phyloP scores from a whole-genome alignment of 2,329 filamentous ascomycete genomes.

The Colletotrichum aenigma region DNA sequence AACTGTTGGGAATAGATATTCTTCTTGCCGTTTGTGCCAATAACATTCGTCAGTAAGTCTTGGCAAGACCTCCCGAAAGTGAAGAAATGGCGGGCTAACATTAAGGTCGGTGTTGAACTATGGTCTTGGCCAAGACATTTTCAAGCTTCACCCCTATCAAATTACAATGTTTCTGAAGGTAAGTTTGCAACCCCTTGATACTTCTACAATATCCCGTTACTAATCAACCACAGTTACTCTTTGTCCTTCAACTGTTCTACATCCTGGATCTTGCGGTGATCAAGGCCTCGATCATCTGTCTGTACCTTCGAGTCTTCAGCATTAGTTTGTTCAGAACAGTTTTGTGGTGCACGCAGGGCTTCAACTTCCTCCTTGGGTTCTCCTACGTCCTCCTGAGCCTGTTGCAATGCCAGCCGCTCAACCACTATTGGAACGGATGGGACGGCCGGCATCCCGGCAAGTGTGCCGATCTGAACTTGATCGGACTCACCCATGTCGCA shows the following conservation, averaged over 20 bases:
- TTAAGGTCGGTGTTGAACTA: background rate
- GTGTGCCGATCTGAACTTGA: background rate
- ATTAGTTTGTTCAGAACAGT: background rate
- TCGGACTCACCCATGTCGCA: background rate
- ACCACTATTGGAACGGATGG: background rate
- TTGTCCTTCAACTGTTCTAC: background rate
- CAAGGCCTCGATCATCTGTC: background rate
- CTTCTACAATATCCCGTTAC: fast-evolving
- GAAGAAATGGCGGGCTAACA: background rate
- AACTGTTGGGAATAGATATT: background rate
- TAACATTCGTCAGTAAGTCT: background rate
- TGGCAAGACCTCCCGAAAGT: fast-evolving
- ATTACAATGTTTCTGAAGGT: background rate
- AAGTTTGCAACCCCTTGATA: background rate
- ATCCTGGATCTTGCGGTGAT: background rate
- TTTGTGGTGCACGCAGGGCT: background rate
- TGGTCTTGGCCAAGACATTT: background rate
- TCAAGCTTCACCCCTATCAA: background rate
- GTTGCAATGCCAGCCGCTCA: background rate
- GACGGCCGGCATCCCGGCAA: background rate
- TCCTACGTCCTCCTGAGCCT: background rate
- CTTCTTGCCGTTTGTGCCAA: background rate
- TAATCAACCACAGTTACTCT: background rate
- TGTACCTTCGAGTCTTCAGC: background rate
- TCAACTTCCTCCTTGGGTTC: background rate